Conservation (phyloP, 2,329 filamentous ascomycete genomes). For the Pseudopithomyces maydicus region DNA sequence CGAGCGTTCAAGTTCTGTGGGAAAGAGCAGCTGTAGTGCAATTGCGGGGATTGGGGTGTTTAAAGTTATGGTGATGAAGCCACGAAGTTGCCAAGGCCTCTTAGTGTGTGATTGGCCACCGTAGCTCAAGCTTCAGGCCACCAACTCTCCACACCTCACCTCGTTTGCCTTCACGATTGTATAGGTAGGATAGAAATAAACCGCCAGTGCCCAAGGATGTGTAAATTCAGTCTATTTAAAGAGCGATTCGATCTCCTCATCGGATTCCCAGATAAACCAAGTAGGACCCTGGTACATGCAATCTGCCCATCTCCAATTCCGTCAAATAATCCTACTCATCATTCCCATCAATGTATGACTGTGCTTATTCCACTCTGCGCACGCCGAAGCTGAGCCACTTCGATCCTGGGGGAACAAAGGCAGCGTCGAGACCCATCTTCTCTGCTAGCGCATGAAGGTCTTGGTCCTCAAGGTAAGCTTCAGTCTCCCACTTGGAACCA, state of each 20-base stretch:
- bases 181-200: too few species aligned
- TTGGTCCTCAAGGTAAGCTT: conserved; percentile 31
- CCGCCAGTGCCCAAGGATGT: too few species aligned
- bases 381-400: conserved; percentile 34
- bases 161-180: too few species aligned
- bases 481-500: conserved; percentile 42
- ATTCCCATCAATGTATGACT: too few species aligned
- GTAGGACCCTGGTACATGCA: not conserved
- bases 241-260: too few species aligned
- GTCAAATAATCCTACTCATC: too few species aligned
- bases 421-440: conserved; percentile 18
- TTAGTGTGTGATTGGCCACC: conserved; percentile 23
- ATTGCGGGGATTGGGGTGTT: not conserved
- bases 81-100: conserved; percentile 6
- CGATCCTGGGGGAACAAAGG: conserved; percentile 28
- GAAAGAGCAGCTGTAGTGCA: not conserved
- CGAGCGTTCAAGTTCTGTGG: not conserved
- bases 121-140: not conserved
- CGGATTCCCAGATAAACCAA: too few species aligned
- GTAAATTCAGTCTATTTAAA: too few species aligned
- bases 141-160: too few species aligned
- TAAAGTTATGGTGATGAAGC: conserved; percentile 7
- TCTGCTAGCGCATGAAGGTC: conserved; percentile 19
- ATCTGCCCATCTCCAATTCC: not conserved
- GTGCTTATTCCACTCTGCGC: conserved; percentile 18